phyloP scores from a whole-genome alignment of 2,329 filamentous ascomycete genomes.

The Hypocrella siamensis region DNA sequence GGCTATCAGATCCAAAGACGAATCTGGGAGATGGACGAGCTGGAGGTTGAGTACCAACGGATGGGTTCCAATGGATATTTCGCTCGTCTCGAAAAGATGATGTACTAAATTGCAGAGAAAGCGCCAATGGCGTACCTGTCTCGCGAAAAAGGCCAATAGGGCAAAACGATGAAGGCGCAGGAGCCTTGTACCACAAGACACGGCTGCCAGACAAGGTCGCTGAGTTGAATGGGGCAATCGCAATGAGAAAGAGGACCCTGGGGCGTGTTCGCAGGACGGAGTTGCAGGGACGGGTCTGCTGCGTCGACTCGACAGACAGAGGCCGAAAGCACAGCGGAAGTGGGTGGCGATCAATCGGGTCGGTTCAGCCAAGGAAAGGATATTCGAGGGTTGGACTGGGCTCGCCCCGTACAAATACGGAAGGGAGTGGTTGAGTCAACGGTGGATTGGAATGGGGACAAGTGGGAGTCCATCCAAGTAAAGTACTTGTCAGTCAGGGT shows the following conservation, averaged over 20 bases:
- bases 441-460: too few species aligned
- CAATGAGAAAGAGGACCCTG: not conserved
- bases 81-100: too few species aligned
- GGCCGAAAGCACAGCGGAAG: conserved; percentile 1
- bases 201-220: conserved; percentile 1
- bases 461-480: too few species aligned
- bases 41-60: too few species aligned
- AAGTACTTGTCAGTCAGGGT: too few species aligned
- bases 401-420: too few species aligned
- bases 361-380: not conserved
- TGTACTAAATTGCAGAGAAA: too few species aligned
- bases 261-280: conserved; percentile 2
- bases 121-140: too few species aligned
- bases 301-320: conserved; percentile 4
- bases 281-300: conserved; percentile 3
- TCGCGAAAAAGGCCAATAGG: conserved; percentile 1
- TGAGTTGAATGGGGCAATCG: conserved; percentile 1
- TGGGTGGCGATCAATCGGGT: not conserved
- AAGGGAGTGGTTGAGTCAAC: too few species aligned
- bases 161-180: not conserved
- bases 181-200: not conserved
- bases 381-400: not conserved
- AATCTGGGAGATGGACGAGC: too few species aligned
- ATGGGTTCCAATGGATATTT: too few species aligned
- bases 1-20: conserved; percentile 1